A percentile compares a stretch with the other conserved stretches of the same genome.
phyloP scores from a whole-genome alignment of 2,329 filamentous ascomycete species.

The Talaromyces sp. region DNA sequence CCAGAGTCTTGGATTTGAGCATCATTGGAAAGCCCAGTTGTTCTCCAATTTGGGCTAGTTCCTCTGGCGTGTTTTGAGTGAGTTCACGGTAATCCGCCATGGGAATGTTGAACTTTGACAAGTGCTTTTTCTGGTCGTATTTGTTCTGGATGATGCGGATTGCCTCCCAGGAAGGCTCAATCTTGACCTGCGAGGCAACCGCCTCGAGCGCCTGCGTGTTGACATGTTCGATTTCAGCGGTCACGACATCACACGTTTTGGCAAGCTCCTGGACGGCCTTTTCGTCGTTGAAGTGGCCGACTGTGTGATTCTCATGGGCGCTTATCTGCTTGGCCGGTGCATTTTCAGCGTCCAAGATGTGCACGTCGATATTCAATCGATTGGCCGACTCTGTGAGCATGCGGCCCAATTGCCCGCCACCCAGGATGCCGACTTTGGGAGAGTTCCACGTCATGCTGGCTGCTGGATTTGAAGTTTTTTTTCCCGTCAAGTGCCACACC shows the following conservation, averaged over 20 bases:
- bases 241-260: conserved; percentile 69
- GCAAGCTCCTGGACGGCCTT: conserved; percentile 77
- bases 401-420: conserved; percentile 73
- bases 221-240: conserved; percentile 93
- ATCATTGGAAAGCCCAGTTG: conserved; percentile 78
- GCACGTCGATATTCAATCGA: conserved; percentile 70
- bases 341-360: conserved; percentile 70
- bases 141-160: conserved; percentile 91
- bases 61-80: conserved; percentile 52
- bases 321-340: conserved; percentile 84
- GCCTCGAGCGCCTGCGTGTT: conserved; percentile 86
- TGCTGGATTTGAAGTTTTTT: not conserved
- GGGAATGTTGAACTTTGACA: conserved; percentile 62
- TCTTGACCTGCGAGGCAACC: conserved; percentile 61
- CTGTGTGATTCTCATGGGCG: conserved; percentile 66
- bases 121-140: conserved; percentile 79
- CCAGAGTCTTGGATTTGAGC: conserved; percentile 85
- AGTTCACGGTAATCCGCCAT: conserved; percentile 68
- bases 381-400: conserved; percentile 92
- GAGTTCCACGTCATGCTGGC: conserved; percentile 32
- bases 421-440: conserved; percentile 48
- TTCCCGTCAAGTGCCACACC: not conserved
- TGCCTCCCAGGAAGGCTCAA: conserved; percentile 81
- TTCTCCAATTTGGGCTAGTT: conserved; percentile 59
- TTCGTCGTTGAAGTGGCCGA: conserved; percentile 82